phyloP scores from a whole-genome alignment of 1,139 yeast species.

The Yarrowia galli region DNA sequence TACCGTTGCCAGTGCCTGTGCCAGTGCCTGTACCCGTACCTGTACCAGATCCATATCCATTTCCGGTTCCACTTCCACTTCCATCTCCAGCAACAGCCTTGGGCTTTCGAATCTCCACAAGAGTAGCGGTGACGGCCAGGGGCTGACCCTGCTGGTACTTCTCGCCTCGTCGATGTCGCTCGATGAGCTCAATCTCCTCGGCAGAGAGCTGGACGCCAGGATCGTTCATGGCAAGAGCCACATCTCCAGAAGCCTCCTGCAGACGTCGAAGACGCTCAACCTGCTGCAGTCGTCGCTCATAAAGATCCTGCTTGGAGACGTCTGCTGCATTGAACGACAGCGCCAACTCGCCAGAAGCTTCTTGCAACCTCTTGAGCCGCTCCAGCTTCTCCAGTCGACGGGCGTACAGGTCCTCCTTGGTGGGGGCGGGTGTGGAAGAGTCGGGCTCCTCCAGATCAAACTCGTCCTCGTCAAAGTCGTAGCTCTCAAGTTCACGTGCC shows the following conservation, averaged over 20 bases:
- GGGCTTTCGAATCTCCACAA: slow-evolving; percentile 22
- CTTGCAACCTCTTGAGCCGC: slow-evolving; percentile 48
- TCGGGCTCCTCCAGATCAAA: slow-evolving; percentile 40
- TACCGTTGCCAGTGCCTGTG: not conserved
- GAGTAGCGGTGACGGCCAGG: slow-evolving; percentile 4
- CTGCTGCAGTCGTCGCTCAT: slow-evolving; percentile 35
- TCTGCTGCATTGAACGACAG: slow-evolving; percentile 31
- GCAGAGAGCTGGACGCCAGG: slow-evolving; percentile 31
- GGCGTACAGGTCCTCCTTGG: slow-evolving; percentile 29
- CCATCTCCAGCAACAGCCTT: not conserved
- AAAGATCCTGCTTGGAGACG: slow-evolving; percentile 38
- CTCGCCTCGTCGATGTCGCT: slow-evolving; percentile 31
- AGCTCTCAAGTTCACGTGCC: slow-evolving; percentile 87
- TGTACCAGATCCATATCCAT: not conserved
- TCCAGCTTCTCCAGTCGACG: slow-evolving; percentile 40
- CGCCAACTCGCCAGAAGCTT: slow-evolving; percentile 46
- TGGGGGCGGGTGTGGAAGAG: not conserved
- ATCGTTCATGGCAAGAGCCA: slow-evolving; percentile 22
- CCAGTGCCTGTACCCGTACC: not conserved
- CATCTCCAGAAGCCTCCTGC: slow-evolving; percentile 48
- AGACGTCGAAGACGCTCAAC: slow-evolving; percentile 46
- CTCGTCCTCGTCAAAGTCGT: slow-evolving; percentile 66
- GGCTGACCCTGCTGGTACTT: slow-evolving; percentile 1
- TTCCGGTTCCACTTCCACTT: not conserved
- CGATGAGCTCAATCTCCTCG: slow-evolving; percentile 34